A percentile compares a stretch with the other conserved stretches of the same genome.
These are phyloP conservation scores for Artemisia annua DNA, from an alignment of 129 eudicot genomes.

Conservation along the genomic window DNA sequence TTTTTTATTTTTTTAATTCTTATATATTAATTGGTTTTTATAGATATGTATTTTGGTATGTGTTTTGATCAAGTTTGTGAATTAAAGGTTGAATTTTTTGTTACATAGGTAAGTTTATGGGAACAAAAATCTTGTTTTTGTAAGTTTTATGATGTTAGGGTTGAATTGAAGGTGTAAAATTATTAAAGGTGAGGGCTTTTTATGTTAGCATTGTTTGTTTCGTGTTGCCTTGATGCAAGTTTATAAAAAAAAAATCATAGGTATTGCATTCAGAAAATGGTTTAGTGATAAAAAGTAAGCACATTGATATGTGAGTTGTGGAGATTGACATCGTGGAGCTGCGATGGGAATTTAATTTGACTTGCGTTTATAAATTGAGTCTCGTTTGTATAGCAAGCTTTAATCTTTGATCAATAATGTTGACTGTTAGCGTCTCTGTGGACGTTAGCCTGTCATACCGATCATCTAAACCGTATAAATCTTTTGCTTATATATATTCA, in stretches of 20 bases:
- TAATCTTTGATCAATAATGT: too few relatives aligned
- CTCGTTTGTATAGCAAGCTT: too few relatives aligned
- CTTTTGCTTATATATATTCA: too few relatives aligned
- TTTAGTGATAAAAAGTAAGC: background rate
- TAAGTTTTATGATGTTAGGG: slow-evolving; percentile 11
- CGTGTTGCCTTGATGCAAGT: background rate
- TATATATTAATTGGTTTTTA: background rate
- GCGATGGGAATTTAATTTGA: too few relatives aligned
- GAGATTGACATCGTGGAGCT: too few relatives aligned
- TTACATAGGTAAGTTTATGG: too few relatives aligned
- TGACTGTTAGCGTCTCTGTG: too few relatives aligned
- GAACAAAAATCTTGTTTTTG: background rate
- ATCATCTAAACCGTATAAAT: too few relatives aligned
- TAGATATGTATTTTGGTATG: background rate
- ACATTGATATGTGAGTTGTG: too few relatives aligned
- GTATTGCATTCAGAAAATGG: background rate
- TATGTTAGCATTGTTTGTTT: background rate
- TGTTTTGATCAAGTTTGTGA: background rate
- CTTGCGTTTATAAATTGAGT: too few relatives aligned
- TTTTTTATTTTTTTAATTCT: background rate
- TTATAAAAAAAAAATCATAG: background rate
- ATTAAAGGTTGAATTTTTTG: background rate
- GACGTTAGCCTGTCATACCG: too few relatives aligned
- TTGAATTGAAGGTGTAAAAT: background rate
- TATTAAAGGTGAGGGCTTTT: slow-evolving; percentile 5